These are phyloP conservation scores for Linnemannia elongata DNA, from an alignment of 192 early-diverging fungal species.

Conservation along the genomic window DNA sequence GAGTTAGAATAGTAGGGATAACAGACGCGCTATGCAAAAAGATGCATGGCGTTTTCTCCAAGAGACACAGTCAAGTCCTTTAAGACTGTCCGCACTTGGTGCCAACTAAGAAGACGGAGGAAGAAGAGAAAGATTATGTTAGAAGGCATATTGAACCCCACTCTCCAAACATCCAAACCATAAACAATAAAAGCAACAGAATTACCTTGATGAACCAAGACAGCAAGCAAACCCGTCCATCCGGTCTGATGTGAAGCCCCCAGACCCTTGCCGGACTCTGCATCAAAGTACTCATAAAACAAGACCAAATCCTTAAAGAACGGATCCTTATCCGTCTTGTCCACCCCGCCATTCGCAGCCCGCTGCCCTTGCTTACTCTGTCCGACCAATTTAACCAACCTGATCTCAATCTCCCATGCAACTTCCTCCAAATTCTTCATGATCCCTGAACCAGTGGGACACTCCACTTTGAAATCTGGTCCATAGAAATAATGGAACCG, in stretches of 20 bases:
- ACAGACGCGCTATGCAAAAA: too few relatives aligned
- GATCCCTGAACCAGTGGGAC: slow-evolving; percentile 38
- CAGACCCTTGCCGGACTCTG: slow-evolving; percentile 63
- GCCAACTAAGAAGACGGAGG: not conserved
- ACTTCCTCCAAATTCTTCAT: slow-evolving; percentile 46
- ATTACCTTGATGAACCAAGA: slow-evolving; percentile 36
- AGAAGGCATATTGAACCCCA: not conserved
- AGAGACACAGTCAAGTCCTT: too few relatives aligned
- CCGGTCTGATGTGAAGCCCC: slow-evolving; percentile 72
- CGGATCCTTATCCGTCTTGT: slow-evolving; percentile 56
- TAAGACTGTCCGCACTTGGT: slow-evolving; percentile 29
- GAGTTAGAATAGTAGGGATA: too few relatives aligned
- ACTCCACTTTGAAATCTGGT: slow-evolving; percentile 47
- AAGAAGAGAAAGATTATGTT: too few relatives aligned
- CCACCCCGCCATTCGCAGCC: slow-evolving; percentile 55
- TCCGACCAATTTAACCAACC: slow-evolving; percentile 38
- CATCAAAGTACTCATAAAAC: slow-evolving; percentile 70
- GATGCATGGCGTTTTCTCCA: too few relatives aligned
- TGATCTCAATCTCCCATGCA: slow-evolving; percentile 47
- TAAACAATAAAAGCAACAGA: too few relatives aligned
- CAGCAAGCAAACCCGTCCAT: slow-evolving; percentile 66
- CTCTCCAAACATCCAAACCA: not conserved
- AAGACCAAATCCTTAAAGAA: slow-evolving; percentile 63
- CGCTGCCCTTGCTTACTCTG: slow-evolving; percentile 51
- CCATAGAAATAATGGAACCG: slow-evolving; percentile 57